These are phyloP conservation scores for Colletotrichum sp. DNA, from an alignment of 2,329 filamentous ascomycete species.

Conservation along the genomic window DNA sequence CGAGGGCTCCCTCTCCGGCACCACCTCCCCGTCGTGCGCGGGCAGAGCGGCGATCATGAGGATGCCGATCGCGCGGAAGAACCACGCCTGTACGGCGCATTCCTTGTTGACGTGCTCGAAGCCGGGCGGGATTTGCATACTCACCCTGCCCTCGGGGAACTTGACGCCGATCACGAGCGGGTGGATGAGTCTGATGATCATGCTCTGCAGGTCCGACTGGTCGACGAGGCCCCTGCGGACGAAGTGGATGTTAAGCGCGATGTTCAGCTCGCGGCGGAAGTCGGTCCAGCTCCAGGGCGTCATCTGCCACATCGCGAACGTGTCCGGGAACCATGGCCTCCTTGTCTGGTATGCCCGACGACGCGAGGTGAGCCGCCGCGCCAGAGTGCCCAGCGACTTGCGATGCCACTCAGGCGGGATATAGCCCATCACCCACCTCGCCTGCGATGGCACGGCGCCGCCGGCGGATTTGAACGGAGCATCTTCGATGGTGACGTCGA, in stretches of 20 bases:
- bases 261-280: background rate
- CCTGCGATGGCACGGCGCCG: background rate
- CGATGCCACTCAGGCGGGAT: background rate
- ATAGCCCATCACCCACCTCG: background rate
- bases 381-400: background rate
- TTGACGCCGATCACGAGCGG: background rate
- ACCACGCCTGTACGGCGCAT: background rate
- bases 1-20: background rate
- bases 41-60: slow-evolving; percentile 1
- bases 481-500: background rate
- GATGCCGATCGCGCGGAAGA: slow-evolving; percentile 10
- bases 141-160: background rate
- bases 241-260: background rate
- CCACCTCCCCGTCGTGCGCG: background rate
- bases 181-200: background rate
- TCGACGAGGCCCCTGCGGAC: background rate
- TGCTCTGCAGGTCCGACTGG: background rate
- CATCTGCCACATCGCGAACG: slow-evolving; percentile 5
- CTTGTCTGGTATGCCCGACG: background rate
- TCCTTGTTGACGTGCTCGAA: background rate
- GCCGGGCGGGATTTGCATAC: background rate
- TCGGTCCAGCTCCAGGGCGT: background rate
- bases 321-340: slow-evolving; percentile 6
- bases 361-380: background rate
- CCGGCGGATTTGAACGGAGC: background rate